Evolutionary conservation across 768 basidiomycete species (phyloP).

Genomic region (Amanita pallidorosea): DNA sequence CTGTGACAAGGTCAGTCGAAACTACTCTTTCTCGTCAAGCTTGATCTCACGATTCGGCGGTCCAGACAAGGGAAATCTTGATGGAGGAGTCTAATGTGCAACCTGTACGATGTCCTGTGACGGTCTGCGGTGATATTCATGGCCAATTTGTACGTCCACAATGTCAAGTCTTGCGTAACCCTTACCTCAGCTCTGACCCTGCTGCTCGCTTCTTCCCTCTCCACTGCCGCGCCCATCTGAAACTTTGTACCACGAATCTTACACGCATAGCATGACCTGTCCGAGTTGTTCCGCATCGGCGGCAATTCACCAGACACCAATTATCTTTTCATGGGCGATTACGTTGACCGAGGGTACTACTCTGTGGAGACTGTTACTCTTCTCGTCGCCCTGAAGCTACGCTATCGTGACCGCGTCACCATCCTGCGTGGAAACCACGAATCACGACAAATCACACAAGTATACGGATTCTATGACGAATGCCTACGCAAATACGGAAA

Average conservation of each 20-base stretch:
- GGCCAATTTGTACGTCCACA: conserved; percentile 89
- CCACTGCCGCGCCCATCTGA: conserved; percentile 5
- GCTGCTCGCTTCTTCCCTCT: neutral
- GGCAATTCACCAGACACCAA: conserved; percentile 99
- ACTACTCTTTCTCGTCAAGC: conserved; percentile 3
- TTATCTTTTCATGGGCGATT: conserved; percentile 99
- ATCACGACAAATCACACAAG: conserved; percentile 98
- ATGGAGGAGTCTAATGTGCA: conserved; percentile 99
- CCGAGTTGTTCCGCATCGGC: conserved; percentile 96
- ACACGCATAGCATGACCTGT: conserved; percentile 82
- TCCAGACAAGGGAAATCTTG: conserved; percentile 91
- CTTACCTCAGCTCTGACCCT: conserved; percentile 1
- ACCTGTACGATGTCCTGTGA: conserved; percentile 96
- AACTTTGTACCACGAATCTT: conserved; percentile 1
- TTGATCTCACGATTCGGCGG: conserved; percentile 14
- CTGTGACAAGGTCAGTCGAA: conserved; percentile 84
- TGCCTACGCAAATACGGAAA: conserved; percentile 99
- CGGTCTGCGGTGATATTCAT: conserved; percentile 99
- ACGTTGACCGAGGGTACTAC: conserved; percentile 98
- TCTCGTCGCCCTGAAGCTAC: conserved; percentile 92
- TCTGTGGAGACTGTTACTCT: conserved; percentile 98
- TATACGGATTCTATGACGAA: conserved; percentile 99
- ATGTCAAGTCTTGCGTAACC: conserved; percentile 9
- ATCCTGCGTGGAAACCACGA: conserved; percentile 99
- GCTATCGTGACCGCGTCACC: conserved; percentile 96